phyloP scores from a whole-genome alignment of 2,329 filamentous ascomycete genomes.

The Daldinia sp. region DNA sequence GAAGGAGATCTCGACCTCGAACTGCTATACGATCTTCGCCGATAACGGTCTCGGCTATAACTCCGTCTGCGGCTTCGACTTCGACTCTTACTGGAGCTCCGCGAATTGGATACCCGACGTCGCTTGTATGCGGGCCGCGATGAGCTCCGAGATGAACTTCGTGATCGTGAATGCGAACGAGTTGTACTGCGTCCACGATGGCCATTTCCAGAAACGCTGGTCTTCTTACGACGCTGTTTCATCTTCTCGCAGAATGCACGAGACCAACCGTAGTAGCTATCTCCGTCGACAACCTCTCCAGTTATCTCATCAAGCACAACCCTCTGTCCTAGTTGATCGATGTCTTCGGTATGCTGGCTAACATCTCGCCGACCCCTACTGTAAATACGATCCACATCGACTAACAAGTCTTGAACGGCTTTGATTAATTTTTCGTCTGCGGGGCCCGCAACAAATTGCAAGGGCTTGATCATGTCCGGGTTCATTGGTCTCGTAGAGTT shows the following conservation, averaged over 20 bases:
- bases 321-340: conserved; percentile 81
- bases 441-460: conserved; percentile 76
- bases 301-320: conserved; percentile 74
- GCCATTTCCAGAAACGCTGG: conserved; percentile 40
- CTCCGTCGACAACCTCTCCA: conserved; percentile 72
- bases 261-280: conserved; percentile 92
- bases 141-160: conserved; percentile 53
- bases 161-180: conserved; percentile 54
- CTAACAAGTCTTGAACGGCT: conserved; percentile 77
- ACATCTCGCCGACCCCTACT: conserved; percentile 60
- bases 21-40: conserved; percentile 49
- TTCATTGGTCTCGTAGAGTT: conserved; percentile 82
- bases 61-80: conserved; percentile 46
- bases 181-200: conserved; percentile 49
- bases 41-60: conserved; percentile 46
- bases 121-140: conserved; percentile 57
- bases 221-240: conserved; percentile 66
- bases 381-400: conserved; percentile 77
- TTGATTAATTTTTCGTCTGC: conserved; percentile 74
- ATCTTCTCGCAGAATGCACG: conserved; percentile 83
- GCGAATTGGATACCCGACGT: conserved; percentile 55
- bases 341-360: conserved; percentile 66
- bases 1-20: conserved; percentile 50
- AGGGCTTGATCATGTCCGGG: conserved; percentile 75
- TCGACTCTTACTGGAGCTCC: conserved; percentile 50